Evolutionary conservation across 2,329 filamentous ascomycete genomes (phyloP), one percentile per base, ranked within the genome.

Genomic region (Dactylellina sp.): DNA sequence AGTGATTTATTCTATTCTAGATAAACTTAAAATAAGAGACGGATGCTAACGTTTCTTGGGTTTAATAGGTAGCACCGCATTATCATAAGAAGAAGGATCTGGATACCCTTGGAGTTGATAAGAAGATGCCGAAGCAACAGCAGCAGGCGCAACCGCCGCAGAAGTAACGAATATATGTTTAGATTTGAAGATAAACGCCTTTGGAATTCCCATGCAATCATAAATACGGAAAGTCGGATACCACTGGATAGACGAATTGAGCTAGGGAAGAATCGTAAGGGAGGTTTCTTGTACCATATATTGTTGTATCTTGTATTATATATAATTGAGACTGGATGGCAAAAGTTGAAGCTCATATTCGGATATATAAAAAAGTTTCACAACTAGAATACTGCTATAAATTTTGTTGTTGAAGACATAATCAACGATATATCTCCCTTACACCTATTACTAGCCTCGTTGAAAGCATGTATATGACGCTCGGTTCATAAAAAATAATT

Each of bases 21-120:
- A 20, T 18, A n/a, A 11, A 7, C 25, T 32, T 39, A n/a, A 12
- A 18, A 28, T 28, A 50, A 11, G 20, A n/a, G 16, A 32, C 25
- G 46, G 12, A 47, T 62, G 49, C 61, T 74, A 74, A 66, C 22
- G n/a, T 12, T 32, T 18, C 25, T 28, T 28, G 55, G 18, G 40
- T 55, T 20, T 20, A 24, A 37, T 66, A 74, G 70, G 88, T 95
- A 74, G 95, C 95, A 75, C 94, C 94, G 75, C 95, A 98, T 83
- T 97, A 93, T 80, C 92, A 97, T 81, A 97, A 96, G 83, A 90
- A 91, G 83, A 90, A 92, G 82, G 93, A 97, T 79, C 81, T 97
- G 42, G 94, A 97, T 79, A 89, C 86, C 16, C 80, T 97, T 77
- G 92, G 92, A 1, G 79, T 86, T 79, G 90, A 92, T 71, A 91